Percentiles rank a stretch among this genome's conserved stretches.
Conservation (phyloP, 805 yeast genomes). For the Nakazawaea ambrosiae region DNA sequence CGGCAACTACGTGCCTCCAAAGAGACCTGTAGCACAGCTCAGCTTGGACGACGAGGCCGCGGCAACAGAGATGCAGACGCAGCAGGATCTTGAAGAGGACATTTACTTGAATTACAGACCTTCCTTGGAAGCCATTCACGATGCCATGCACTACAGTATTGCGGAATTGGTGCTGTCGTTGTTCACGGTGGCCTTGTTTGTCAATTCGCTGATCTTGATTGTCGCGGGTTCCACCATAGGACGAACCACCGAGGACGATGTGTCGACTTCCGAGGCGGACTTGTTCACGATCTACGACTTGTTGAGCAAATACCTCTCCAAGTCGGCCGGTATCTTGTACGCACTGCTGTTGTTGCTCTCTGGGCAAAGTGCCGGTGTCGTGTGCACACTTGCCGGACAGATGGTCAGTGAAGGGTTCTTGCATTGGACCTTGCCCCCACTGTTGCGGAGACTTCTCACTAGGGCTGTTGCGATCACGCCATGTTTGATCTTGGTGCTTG, state of each 20-base stretch:
- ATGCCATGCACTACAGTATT: constrained; percentile 66
- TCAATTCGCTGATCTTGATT: constrained; percentile 75
- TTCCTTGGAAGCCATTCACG: constrained; percentile 60
- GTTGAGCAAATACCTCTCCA: constrained; percentile 53
- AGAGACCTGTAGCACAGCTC: background rate
- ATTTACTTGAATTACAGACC: constrained; percentile 53
- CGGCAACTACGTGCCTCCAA: constrained; percentile 12
- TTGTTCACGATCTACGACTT: constrained; percentile 69
- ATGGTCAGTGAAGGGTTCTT: constrained; percentile 88
- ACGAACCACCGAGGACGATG: constrained; percentile 57
- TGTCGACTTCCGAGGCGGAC: constrained; percentile 57
- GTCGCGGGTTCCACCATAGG: constrained; percentile 77
- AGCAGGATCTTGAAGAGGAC: constrained; percentile 24
- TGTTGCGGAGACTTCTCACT: constrained; percentile 73
- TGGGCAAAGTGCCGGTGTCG: constrained; percentile 89
- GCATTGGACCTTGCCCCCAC: constrained; percentile 73
- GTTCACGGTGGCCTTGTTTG: constrained; percentile 76
- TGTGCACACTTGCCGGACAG: constrained; percentile 91
- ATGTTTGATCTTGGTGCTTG: constrained; percentile 62
- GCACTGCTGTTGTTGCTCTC: constrained; percentile 78
- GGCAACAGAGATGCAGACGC: constrained; percentile 14
- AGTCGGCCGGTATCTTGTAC: constrained; percentile 76
- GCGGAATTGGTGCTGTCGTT: constrained; percentile 65
- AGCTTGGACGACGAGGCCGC: background rate
- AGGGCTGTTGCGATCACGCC: constrained; percentile 77